phyloP scores from a whole-genome alignment of 2,329 filamentous ascomycete genomes.

The Epichloe sibirici region DNA sequence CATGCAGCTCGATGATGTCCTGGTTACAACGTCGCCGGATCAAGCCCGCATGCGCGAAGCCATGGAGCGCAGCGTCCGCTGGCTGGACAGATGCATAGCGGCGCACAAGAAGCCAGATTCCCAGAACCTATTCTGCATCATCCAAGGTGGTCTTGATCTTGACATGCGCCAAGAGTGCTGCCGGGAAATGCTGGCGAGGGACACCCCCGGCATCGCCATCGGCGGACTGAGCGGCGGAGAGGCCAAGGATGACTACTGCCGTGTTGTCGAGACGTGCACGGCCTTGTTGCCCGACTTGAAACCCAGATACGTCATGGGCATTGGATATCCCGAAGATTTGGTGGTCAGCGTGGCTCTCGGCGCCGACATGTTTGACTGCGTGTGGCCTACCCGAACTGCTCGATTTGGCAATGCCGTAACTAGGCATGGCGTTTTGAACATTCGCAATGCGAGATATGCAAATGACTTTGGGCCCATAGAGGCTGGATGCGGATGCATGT shows the following conservation, averaged over 20 bases:
- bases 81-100: constrained; percentile 89
- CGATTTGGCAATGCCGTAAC: constrained; percentile 94
- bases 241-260: constrained; percentile 85
- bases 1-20: constrained; percentile 98
- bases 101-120: constrained; percentile 71
- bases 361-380: constrained; percentile 99
- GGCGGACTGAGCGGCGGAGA: constrained; percentile 91
- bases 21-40: constrained; percentile 91
- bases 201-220: constrained; percentile 89
- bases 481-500: constrained; percentile 66
- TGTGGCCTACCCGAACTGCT: constrained; percentile 94
- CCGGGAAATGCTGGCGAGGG: constrained; percentile 71
- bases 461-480: constrained; percentile 77
- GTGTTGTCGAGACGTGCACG: constrained; percentile 80
- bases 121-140: constrained; percentile 97
- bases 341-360: constrained; percentile 88
- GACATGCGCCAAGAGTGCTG: constrained; percentile 78
- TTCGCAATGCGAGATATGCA: constrained; percentile 64
- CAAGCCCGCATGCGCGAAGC: constrained; percentile 78
- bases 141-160: constrained; percentile 86
- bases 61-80: constrained; percentile 87
- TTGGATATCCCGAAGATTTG: constrained; percentile 92
- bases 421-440: constrained; percentile 65
- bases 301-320: constrained; percentile 98
- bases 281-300: constrained; percentile 75